phyloP scores from a whole-genome alignment of 345 rosid genomes.

The Salix brachista region DNA sequence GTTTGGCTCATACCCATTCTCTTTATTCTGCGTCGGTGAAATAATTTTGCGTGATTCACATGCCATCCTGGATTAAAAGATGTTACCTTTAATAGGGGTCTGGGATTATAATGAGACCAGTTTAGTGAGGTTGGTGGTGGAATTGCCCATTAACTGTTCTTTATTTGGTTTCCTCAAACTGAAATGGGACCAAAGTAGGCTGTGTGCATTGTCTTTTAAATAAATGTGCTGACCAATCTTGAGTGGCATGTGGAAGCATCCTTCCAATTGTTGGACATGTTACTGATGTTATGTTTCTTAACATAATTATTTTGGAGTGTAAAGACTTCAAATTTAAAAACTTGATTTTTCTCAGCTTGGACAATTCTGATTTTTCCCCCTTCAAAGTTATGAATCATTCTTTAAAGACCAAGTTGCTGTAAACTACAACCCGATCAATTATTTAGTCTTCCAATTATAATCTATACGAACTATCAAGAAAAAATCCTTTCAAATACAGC shows the following conservation, averaged over 20 bases:
- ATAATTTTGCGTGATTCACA: neutral
- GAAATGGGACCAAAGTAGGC: neutral
- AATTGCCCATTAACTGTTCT: neutral
- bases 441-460: no score
- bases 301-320: no score
- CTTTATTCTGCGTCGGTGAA: neutral
- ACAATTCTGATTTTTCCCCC: no score
- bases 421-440: no score
- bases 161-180: neutral
- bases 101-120: neutral
- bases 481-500: no score
- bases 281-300: no score
- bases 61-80: neutral
- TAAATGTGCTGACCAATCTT: neutral
- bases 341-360: no score
- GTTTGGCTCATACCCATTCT: no score
- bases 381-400: no score
- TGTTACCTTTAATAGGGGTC: neutral
- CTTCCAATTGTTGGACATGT: neutral
- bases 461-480: no score
- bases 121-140: neutral
- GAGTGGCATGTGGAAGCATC: neutral
- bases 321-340: no score
- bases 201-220: neutral
- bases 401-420: no score